Base-by-base conservation (phyloP, 1,284 basidiomycete species). In the Entoloma clypeatum region DNA sequence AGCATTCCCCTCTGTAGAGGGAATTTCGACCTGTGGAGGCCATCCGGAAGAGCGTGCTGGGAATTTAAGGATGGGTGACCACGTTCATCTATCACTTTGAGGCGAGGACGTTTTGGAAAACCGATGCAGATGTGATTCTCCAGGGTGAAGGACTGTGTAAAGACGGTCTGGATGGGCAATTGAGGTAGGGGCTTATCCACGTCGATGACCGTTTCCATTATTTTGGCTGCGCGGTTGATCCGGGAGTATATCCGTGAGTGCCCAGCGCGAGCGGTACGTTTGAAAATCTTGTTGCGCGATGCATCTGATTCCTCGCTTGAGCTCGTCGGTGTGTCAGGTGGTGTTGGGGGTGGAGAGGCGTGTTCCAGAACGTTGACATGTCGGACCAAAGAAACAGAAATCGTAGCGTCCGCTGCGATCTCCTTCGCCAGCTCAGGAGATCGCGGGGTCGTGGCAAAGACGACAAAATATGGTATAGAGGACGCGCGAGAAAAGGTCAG, bases 361-460 rank as follows among this genome's bases (percentile, higher is more conserved):
- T 61, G 60, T 43, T 72, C 66, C 5, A 67, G 67, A 39, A 79
- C 61, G 16, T 64, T 70, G 23, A 83, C 66, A 51, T 79, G 71
- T 28, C 79, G 78, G 42, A 76, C 54, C 9, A 86, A 66, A 0
- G 76, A 76, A 7, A 84, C 72, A 10, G 74, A 73, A 37, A 84
- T 75, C 11, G 80, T 81, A 9, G 83, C 79, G 58, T 85, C 81
- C 3, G 77, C 56, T 7, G 81, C 75, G 24, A 86, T 80, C 53
- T 86, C 81, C 39, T 69, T 71, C 5, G 77, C 71, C 27, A 84
- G 62, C 11, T 60, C 51, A 1, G 65, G 57, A 11, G 74, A 79
- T 26, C 75, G 68, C 11, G 77, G 75, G 5, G 61, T 73, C 14
- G 83, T 84, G 9, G 75, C 74, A 58, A 84, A 86, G 18, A 85